phyloP scores from a whole-genome alignment of 495 filamentous ascomycete genomes.

The Poronia punctata region DNA sequence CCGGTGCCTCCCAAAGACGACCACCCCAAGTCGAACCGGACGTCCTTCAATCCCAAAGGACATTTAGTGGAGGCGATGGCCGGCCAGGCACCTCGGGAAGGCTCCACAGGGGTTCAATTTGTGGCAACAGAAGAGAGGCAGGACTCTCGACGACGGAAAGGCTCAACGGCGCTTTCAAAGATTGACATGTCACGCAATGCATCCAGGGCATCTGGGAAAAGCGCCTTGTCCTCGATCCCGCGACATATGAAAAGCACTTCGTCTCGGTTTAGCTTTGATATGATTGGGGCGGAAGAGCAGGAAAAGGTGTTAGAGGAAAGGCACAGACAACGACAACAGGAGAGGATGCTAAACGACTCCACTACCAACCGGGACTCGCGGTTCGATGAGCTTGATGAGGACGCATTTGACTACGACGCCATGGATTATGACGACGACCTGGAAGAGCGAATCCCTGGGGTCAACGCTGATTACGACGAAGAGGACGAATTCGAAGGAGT shows the following conservation, averaged over 20 bases:
- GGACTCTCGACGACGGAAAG: constrained; percentile 29
- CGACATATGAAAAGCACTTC: constrained; percentile 81
- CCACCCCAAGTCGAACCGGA: constrained; percentile 15
- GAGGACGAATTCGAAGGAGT: constrained; percentile 27
- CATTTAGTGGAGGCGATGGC: constrained; percentile 15
- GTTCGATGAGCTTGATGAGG: constrained; percentile 60
- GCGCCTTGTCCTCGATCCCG: constrained; percentile 48
- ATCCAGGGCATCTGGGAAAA: constrained; percentile 34
- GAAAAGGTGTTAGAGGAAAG: constrained; percentile 82
- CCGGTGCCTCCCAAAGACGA: constrained; percentile 34
- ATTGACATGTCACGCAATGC: constrained; percentile 30
- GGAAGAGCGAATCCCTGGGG: constrained; percentile 70
- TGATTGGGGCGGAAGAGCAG: constrained; percentile 73
- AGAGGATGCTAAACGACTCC: constrained; percentile 36
- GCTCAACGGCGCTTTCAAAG: constrained; percentile 26
- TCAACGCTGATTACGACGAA: constrained; percentile 60
- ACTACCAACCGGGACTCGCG: constrained; percentile 28
- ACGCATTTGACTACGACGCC: constrained; percentile 59
- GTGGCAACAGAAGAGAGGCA: constrained; percentile 7
- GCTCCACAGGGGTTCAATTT: constrained; percentile 17
- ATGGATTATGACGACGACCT: constrained; percentile 65
- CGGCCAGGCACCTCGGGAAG: constrained; percentile 8
- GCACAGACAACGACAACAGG: constrained; percentile 63
- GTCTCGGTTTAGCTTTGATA: constrained; percentile 88
- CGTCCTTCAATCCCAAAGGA: constrained; percentile 25